Evolutionary conservation across 257 asterid species (phyloP).

Genomic region (Penstemon davidsonii): DNA sequence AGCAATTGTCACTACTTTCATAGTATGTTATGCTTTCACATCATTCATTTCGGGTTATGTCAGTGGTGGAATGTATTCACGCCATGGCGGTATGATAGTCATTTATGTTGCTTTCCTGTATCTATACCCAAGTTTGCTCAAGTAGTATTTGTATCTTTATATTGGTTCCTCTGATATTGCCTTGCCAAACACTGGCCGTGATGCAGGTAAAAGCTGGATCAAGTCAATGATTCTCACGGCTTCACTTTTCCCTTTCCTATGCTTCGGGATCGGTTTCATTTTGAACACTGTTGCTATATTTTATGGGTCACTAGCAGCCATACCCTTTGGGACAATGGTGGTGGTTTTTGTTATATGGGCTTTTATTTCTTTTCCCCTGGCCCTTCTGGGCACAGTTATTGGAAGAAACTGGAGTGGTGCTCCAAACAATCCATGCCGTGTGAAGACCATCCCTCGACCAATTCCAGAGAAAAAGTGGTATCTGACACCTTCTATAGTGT

Average conservation of each 20-base stretch:
- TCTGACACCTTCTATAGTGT: conserved; percentile 56
- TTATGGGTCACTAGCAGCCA: conserved; percentile 69
- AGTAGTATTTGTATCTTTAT: neutral
- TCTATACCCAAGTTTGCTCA: neutral
- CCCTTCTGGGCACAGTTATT: conserved; percentile 63
- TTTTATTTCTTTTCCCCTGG: conserved; percentile 62
- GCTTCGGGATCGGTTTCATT: conserved; percentile 63
- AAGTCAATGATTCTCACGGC: conserved; percentile 65
- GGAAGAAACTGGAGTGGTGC: conserved; percentile 75
- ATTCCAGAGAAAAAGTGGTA: conserved; percentile 68
- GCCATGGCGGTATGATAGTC: conserved; percentile 55
- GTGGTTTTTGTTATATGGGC: conserved; percentile 65
- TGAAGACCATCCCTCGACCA: conserved; percentile 71
- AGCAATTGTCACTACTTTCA: conserved; percentile 59
- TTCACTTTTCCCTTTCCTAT: conserved; percentile 62
- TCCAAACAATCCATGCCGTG: conserved; percentile 69
- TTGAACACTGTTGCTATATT: conserved; percentile 67
- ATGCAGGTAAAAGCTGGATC: conserved; percentile 62
- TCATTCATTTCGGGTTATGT: conserved; percentile 66
- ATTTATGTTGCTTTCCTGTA: neutral
- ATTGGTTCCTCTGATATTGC: neutral
- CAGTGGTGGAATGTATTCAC: conserved; percentile 66
- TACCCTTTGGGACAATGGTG: conserved; percentile 69
- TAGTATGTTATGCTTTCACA: conserved; percentile 62
- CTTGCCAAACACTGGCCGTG: neutral